These are phyloP conservation scores for Claviceps sorghi DNA, from an alignment of 2,329 filamentous ascomycete species.

Conservation along the genomic window DNA sequence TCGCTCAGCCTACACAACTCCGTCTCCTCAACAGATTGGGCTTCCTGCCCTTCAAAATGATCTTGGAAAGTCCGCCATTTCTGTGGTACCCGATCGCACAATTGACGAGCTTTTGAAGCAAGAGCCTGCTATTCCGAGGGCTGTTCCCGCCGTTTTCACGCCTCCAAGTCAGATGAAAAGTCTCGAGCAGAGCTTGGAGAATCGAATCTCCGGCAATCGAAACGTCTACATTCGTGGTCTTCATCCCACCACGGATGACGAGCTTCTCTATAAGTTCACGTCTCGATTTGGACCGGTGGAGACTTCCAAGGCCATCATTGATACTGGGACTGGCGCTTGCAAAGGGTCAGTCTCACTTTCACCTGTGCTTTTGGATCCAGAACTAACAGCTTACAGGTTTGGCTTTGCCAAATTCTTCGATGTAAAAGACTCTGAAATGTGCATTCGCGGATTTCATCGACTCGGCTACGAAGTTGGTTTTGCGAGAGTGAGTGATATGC, in stretches of 20 bases:
- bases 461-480: constrained; percentile 96
- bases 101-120: constrained; percentile 54
- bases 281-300: constrained; percentile 84
- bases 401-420: constrained; percentile 93
- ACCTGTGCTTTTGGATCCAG: neutral
- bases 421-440: constrained; percentile 79
- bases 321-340: constrained; percentile 81
- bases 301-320: constrained; percentile 97
- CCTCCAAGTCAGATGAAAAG: constrained; percentile 77
- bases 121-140: constrained; percentile 71
- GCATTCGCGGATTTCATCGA: constrained; percentile 88
- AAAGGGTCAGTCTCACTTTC: constrained; percentile 56
- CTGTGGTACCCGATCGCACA: constrained; percentile 29
- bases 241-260: constrained; percentile 87
- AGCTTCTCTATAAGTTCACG: constrained; percentile 69
- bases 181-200: constrained; percentile 86
- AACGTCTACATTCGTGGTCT: constrained; percentile 98
- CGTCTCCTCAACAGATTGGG: constrained; percentile 47
- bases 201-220: constrained; percentile 78
- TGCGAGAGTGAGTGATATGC: constrained; percentile 51
- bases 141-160: constrained; percentile 79
- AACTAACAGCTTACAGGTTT: constrained; percentile 45
- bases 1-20: constrained; percentile 50
- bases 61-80: constrained; percentile 26
- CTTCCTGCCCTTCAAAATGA: constrained; percentile 25